phyloP scores from a whole-genome alignment of 139 green algal genomes.

The Pseudopediastrum boryanum region DNA sequence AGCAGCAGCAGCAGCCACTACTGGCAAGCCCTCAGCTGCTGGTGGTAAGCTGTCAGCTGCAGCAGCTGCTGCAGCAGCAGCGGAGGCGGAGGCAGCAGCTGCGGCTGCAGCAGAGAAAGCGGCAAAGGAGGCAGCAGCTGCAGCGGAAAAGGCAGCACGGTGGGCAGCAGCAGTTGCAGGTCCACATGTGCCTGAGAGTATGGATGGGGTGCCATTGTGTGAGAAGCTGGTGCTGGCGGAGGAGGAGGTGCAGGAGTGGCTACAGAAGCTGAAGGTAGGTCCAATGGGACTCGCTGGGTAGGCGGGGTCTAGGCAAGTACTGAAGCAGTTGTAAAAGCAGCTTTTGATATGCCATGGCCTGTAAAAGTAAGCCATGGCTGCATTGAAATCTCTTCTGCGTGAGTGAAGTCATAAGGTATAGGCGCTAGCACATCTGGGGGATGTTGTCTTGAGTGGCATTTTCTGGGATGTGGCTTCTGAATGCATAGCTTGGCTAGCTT shows the following conservation, averaged over 20 bases:
- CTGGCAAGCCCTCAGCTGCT: neutral
- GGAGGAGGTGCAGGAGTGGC: neutral
- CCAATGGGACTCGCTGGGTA: neutral
- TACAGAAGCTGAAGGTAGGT: slow-evolving; percentile 40
- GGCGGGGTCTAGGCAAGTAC: neutral
- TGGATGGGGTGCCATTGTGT: slow-evolving; percentile 20
- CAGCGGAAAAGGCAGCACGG: neutral
- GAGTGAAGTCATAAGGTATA: too few relatives aligned
- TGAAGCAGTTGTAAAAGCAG: too few relatives aligned
- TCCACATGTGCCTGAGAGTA: slow-evolving; percentile 4
- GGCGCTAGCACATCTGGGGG: too few relatives aligned
- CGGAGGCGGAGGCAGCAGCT: neutral
- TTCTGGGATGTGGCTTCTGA: neutral
- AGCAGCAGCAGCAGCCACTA: neutral
- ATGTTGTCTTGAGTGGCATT: too few relatives aligned
- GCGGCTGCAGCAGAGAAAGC: slow-evolving; percentile 17
- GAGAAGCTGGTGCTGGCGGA: slow-evolving; percentile 26
- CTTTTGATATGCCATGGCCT: too few relatives aligned
- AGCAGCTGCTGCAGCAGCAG: slow-evolving; percentile 10
- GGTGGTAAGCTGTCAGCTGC: neutral
- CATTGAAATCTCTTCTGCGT: too few relatives aligned
- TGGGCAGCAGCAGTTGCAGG: neutral
- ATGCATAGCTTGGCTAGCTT: neutral
- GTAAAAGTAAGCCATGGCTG: too few relatives aligned
- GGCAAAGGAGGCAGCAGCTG: neutral